Base-by-base conservation (phyloP, 257 asterid genomes). In the Osmanthus fragrans region DNA sequence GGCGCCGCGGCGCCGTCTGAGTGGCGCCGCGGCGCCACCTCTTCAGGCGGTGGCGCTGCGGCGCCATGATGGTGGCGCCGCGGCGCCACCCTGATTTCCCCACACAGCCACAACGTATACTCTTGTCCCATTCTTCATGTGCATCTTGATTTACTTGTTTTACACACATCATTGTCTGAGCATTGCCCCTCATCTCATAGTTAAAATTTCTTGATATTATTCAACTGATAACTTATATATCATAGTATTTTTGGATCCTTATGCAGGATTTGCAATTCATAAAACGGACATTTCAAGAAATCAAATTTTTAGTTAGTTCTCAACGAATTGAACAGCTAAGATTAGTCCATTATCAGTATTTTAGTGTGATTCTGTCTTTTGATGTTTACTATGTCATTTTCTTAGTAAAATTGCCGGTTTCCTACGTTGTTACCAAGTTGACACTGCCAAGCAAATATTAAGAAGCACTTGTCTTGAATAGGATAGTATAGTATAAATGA, bases 121-220 rank as follows among this genome's bases (percentile, higher is more conserved):
- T 81, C 54, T 84, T 85, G 2, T 84, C 85, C 93, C 91, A 87
- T 77, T 86, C 87, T 18, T 85, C 90, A 3, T 85, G 74, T 0
- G 70, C 54, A 7, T n/a, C n/a, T n/a, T 85, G 91, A 75, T 83
- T 80, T 85, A 89, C 90, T 37, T 84, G 70, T 80, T 84, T 87
- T 42, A 87, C 83, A 42, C 90, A 83, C 10, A 89, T 76, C 16
- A 87, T 76, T 47, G 79, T 89, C 76, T 73, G 75, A 16, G 66
- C 19, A 18, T 81, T 60, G 18, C 42, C 80, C 87, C 82, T 84
- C 66, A 42, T 34, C 51, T 68, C 68, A 12, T 67, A 73, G 72
- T 42, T 42, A 79, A 37, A 69, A 67, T 72, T 67, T 70, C 49
- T 67, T 13, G 4, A 40, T 65, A 1, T 4, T 51, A 70, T 58